Evolutionary conservation across 306 rosid species (phyloP).

Genomic region (Geum urbanum): DNA sequence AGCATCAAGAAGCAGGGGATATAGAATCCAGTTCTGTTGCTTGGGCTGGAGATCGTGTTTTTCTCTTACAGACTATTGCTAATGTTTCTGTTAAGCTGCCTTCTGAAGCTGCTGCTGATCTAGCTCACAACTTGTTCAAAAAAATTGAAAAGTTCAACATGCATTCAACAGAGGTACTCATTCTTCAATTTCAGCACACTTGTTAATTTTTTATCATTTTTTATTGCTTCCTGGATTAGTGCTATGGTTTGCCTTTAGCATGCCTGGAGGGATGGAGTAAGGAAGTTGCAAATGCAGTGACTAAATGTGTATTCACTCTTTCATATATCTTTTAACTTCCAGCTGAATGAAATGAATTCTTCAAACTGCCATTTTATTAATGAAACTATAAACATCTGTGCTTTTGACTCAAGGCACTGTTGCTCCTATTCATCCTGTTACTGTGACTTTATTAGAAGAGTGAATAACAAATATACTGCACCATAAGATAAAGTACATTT

Average conservation of each 20-base stretch:
- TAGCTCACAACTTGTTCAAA: slow-evolving; percentile 70
- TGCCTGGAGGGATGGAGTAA: background rate
- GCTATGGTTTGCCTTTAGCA: slow-evolving; percentile 12
- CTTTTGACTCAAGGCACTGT: background rate
- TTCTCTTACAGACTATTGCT: slow-evolving; percentile 84
- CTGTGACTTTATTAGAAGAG: background rate
- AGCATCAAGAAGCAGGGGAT: slow-evolving; percentile 39
- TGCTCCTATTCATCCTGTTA: background rate
- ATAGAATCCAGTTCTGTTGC: slow-evolving; percentile 53
- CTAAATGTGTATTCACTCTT: background rate
- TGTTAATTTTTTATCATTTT: slow-evolving; percentile 1
- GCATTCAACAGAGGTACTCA: slow-evolving; percentile 85
- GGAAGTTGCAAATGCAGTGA: background rate
- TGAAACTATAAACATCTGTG: background rate
- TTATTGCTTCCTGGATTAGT: slow-evolving; percentile 12
- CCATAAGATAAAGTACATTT: too few species aligned
- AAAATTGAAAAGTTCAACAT: slow-evolving; percentile 69
- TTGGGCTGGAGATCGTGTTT: slow-evolving; percentile 92
- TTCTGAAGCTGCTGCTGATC: slow-evolving; percentile 70
- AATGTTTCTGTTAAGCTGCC: slow-evolving; percentile 85
- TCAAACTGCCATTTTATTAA: too few species aligned
- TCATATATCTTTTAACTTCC: background rate
- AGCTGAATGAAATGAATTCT: background rate
- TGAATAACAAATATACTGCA: background rate
- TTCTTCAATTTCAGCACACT: slow-evolving; percentile 12